Conservation (phyloP, 306 rosid species). For the Cucumis sativus region Cucumber_9930_V3 NC_026657.2:2744501-2745000, state of each 20-base stretch:
- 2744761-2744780: constrained; percentile 12
- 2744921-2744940: neutral
- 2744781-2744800: constrained; percentile 18
- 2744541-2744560: neutral
- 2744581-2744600: neutral
- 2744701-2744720: neutral
- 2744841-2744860: neutral
- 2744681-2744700: neutral
- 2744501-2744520: neutral
- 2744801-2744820: constrained; percentile 19
- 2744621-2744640: neutral
- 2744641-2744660: neutral
- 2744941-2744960: neutral
- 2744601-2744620: neutral
- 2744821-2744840: constrained; percentile 2
- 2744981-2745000: neutral
- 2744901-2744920: neutral
- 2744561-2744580: neutral
- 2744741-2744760: neutral
- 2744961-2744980: neutral
- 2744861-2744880: neutral
- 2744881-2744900: neutral
- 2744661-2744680: neutral
- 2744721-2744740: neutral
- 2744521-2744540: neutral